These are phyloP conservation scores for Sinapis alba DNA, from an alignment of 441 rosid species.

Conservation along the genomic window DNA sequence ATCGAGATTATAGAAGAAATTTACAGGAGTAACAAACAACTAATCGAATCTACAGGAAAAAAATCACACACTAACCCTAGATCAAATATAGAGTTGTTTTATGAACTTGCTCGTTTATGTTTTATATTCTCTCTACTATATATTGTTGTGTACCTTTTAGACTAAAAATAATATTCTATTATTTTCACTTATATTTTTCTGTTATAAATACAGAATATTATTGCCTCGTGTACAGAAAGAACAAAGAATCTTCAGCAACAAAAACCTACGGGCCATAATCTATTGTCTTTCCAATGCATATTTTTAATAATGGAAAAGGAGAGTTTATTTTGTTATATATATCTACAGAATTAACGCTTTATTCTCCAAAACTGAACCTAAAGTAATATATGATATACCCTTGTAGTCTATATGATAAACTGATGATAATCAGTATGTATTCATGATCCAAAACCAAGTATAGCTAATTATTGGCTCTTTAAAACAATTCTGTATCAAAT, in stretches of 20 bases:
- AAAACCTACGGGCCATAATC: constrained; percentile 37
- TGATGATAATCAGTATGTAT: background rate
- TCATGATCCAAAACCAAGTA: background rate
- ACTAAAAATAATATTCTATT: background rate
- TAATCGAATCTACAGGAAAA: too few species aligned
- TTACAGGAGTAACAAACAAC: too few species aligned
- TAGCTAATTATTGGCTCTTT: background rate
- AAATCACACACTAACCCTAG: background rate
- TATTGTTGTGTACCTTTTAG: background rate
- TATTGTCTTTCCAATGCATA: constrained; percentile 20
- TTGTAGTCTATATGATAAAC: background rate
- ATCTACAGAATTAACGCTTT: background rate
- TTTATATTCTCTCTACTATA: background rate
- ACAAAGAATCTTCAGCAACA: constrained; percentile 9
- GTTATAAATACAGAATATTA: constrained; percentile 8
- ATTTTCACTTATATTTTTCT: background rate
- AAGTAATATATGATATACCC: background rate
- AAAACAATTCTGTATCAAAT: background rate
- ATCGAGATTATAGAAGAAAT: too few species aligned
- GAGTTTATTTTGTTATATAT: background rate
- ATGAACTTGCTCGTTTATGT: background rate
- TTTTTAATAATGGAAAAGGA: constrained; percentile 9
- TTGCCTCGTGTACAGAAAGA: background rate
- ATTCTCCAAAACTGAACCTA: constrained; percentile 10
- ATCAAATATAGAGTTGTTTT: background rate